Percentiles rank a stretch among this genome's conserved stretches.
Conservation (phyloP, 108 stramenopile genomes). For the Asterionellopsis glacialis region DNA sequence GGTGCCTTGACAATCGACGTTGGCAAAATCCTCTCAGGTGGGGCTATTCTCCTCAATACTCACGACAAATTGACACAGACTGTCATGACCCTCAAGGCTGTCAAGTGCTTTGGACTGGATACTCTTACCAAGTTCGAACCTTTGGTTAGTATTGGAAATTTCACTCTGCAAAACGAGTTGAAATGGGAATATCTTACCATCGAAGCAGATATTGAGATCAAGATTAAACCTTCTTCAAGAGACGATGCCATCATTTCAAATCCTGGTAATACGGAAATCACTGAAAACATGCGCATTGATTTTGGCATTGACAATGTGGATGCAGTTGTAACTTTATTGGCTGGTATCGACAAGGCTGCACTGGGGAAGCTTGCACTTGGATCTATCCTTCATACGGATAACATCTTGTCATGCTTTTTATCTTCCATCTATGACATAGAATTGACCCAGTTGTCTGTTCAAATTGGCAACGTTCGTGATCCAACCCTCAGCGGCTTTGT, state of each 20-base stretch:
- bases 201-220: constrained; percentile 36
- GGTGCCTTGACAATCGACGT: constrained; percentile 3
- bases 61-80: constrained; percentile 65
- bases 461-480: constrained; percentile 33
- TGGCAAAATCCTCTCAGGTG: not conserved
- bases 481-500: constrained; percentile 58
- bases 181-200: constrained; percentile 44
- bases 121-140: constrained; percentile 49
- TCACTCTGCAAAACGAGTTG: constrained; percentile 59
- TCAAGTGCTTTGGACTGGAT: constrained; percentile 54
- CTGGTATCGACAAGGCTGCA: constrained; percentile 41
- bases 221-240: constrained; percentile 30
- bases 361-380: constrained; percentile 47
- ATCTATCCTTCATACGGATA: constrained; percentile 42
- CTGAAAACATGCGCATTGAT: constrained; percentile 44
- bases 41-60: constrained; percentile 1
- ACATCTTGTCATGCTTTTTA: constrained; percentile 47
- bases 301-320: constrained; percentile 44
- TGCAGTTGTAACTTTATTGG: constrained; percentile 35
- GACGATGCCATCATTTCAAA: constrained; percentile 16
- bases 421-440: constrained; percentile 28
- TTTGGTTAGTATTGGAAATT: constrained; percentile 45
- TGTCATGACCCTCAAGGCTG: constrained; percentile 40
- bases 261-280: not conserved
- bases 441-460: constrained; percentile 40